Percentiles rank a stretch among this genome's conserved stretches.
Conservation (phyloP, 2,329 filamentous ascomycete species). For the Emergomyces orientalis region DNA sequence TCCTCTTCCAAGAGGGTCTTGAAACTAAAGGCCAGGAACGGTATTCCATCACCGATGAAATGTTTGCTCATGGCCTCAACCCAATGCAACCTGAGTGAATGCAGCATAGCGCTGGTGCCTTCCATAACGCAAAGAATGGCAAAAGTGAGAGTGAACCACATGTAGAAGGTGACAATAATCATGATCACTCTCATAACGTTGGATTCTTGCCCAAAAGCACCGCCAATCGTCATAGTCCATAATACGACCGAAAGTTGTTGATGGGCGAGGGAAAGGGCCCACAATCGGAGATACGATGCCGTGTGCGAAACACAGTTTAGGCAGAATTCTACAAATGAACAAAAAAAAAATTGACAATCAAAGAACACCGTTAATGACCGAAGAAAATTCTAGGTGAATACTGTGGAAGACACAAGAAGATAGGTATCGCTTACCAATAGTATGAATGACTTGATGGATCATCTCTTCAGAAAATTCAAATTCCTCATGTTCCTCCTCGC, state of each 20-base stretch:
- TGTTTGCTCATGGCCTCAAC: constrained; percentile 98
- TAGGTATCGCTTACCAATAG: constrained; percentile 62
- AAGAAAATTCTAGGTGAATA: neutral
- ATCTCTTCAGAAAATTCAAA: constrained; percentile 96
- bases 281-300: constrained; percentile 94
- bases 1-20: constrained; percentile 76
- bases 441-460: constrained; percentile 99
- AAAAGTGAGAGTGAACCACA: constrained; percentile 82
- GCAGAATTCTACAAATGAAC: constrained; percentile 73
- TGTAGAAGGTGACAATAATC: constrained; percentile 70
- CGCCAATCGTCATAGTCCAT: constrained; percentile 89
- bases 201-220: constrained; percentile 55
- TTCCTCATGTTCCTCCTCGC: constrained; percentile 76
- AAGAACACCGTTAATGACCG: constrained; percentile 18
- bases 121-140: constrained; percentile 87
- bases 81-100: constrained; percentile 86
- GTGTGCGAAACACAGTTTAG: constrained; percentile 98
- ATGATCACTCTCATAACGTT: constrained; percentile 65
- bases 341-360: too few relatives aligned
- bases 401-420: neutral
- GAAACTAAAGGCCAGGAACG: constrained; percentile 86
- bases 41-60: constrained; percentile 79
- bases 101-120: constrained; percentile 90
- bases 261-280: constrained; percentile 93
- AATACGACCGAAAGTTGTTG: constrained; percentile 94